A percentile compares a stretch with the other conserved stretches of the same genome.
Evolutionary conservation across 2,329 filamentous ascomycete genomes (phyloP).

Genomic region (Lecanicillium sp.): DNA sequence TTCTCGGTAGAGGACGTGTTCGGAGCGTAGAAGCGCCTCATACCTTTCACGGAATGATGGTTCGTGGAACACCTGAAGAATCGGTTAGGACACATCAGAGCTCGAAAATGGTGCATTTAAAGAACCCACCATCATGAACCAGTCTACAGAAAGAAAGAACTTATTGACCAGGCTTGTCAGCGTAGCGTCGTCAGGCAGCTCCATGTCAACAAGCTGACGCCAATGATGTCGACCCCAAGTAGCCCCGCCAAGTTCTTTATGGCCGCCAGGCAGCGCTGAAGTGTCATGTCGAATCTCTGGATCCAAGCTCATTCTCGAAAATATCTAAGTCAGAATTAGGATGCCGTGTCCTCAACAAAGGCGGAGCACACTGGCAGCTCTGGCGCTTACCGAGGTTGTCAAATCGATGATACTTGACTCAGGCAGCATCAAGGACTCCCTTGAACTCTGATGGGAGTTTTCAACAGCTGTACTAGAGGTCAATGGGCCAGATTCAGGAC

Average conservation of each 20-base stretch:
- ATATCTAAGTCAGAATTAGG: not conserved
- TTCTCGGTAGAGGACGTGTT: constrained; percentile 5
- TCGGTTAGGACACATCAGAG: not conserved
- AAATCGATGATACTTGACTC: constrained; percentile 9
- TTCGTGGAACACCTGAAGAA: constrained; percentile 5
- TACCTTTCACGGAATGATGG: constrained; percentile 3
- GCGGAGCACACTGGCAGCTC: not conserved
- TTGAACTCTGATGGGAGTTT: not conserved
- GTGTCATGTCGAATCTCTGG: constrained; percentile 3
- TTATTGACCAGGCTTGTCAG: constrained; percentile 3
- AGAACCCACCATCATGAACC: constrained; percentile 9
- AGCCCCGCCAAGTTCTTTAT: constrained; percentile 2
- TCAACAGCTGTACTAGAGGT: not conserved
- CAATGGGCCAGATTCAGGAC: not conserved
- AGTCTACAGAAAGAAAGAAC: constrained; percentile 8
- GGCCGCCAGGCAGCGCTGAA: constrained; percentile 8
- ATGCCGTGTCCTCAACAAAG: not conserved
- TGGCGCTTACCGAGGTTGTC: constrained; percentile 1
- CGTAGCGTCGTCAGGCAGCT: constrained; percentile 4
- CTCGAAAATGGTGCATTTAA: not conserved
- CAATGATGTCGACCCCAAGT: constrained; percentile 1
- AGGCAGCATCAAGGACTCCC: not conserved
- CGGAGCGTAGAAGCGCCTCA: not conserved
- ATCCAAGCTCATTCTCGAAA: constrained; percentile 6
- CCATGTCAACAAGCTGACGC: constrained; percentile 5